Percentiles rank a stretch among this genome's conserved stretches.
Conservation (phyloP, 2,329 filamentous ascomycete genomes). For the Penicillium sp. region DNA sequence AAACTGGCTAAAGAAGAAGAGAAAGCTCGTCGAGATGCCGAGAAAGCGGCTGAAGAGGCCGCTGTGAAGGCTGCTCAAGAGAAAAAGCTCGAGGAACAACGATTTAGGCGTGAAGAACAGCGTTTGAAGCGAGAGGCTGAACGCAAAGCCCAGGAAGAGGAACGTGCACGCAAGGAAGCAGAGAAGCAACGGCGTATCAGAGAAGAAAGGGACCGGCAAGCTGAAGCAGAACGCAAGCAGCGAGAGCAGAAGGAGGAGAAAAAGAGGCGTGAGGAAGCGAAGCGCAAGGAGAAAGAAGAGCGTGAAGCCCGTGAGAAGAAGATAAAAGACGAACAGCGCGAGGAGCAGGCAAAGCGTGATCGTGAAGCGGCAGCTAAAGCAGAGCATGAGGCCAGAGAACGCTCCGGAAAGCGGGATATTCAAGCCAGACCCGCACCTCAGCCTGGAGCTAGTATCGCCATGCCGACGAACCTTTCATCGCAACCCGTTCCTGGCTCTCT, state of each 20-base stretch:
- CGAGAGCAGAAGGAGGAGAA: constrained; percentile 82
- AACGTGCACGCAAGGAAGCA: constrained; percentile 77
- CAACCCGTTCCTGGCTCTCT: constrained; percentile 53
- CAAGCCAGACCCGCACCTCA: constrained; percentile 59
- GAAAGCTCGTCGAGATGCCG: constrained; percentile 80
- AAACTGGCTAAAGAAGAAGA: constrained; percentile 89
- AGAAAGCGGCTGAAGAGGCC: constrained; percentile 84
- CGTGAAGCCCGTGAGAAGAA: constrained; percentile 64
- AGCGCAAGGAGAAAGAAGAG: constrained; percentile 73
- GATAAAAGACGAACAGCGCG: constrained; percentile 57
- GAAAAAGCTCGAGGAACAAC: constrained; percentile 76
- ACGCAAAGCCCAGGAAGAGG: constrained; percentile 86
- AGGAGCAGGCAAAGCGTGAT: constrained; percentile 56
- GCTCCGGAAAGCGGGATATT: constrained; percentile 33
- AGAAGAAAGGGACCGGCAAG: constrained; percentile 83
- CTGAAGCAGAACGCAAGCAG: constrained; percentile 79
- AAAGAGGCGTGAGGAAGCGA: constrained; percentile 68
- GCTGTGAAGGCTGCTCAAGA: constrained; percentile 73
- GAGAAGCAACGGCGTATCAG: constrained; percentile 76
- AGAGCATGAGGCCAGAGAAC: constrained; percentile 48
- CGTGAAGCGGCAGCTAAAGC: constrained; percentile 53
- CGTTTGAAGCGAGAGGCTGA: constrained; percentile 88
- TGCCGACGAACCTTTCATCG: constrained; percentile 56
- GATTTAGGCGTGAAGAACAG: constrained; percentile 82
- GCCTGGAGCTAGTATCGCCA: constrained; percentile 51